phyloP scores from a whole-genome alignment of 306 rosid genomes.

The Medicago ruthenica region DNA sequence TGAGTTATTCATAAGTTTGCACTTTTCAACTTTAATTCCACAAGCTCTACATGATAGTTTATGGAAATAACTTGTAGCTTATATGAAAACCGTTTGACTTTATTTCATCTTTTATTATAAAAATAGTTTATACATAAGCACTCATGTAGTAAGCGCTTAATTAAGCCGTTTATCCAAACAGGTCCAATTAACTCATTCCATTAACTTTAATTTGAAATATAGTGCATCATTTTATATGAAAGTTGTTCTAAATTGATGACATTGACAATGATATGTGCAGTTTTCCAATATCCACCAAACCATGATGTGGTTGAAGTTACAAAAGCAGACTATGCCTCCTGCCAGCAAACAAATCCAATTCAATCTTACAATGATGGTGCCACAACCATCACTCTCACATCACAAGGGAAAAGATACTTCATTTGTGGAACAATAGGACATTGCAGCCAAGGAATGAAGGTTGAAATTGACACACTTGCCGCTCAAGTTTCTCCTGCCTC shows the following conservation, averaged over 20 bases:
- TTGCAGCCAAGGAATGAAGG: conserved; percentile 81
- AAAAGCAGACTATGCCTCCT: conserved; percentile 72
- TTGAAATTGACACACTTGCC: conserved; percentile 71
- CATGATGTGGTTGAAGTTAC: conserved; percentile 82
- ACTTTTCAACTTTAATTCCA: neutral
- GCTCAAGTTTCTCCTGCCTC: conserved; percentile 50
- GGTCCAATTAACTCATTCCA: neutral
- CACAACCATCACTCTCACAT: conserved; percentile 64
- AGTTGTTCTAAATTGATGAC: conserved; percentile 21
- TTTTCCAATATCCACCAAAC: conserved; percentile 65
- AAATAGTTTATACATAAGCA: neutral
- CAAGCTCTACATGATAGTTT: neutral
- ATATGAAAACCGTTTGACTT: neutral
- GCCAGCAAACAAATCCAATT: conserved; percentile 61
- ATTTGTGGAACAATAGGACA: conserved; percentile 79
- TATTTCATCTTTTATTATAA: too few relatives aligned
- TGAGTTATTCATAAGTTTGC: too few relatives aligned
- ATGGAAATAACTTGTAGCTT: too few relatives aligned
- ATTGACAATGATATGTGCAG: conserved; percentile 55
- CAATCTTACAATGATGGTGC: conserved; percentile 63
- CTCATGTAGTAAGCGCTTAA: neutral
- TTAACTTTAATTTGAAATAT: conserved; percentile 13
- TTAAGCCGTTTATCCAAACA: neutral
- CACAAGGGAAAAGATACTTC: conserved; percentile 83
- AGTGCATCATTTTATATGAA: neutral